Evolutionary conservation across 164 flowering plant species (phyloP).

Genomic region (Saururus chinensis): DNA sequence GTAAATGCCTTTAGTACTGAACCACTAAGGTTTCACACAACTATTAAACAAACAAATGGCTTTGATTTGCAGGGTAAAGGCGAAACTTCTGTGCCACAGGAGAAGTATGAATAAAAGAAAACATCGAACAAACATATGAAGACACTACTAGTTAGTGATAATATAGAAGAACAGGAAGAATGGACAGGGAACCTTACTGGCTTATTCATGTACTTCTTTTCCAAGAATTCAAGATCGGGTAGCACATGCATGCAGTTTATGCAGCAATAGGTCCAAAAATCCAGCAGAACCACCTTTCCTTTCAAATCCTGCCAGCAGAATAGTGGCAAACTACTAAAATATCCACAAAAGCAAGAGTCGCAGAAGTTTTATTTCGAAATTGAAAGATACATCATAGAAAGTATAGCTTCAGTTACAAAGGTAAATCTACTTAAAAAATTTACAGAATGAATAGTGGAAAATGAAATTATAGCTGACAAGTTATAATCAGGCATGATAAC

Average conservation of each 20-base stretch:
- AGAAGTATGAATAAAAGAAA: neutral
- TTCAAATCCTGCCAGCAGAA: constrained; percentile 45
- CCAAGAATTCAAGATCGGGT: constrained; percentile 91
- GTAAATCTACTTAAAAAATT: neutral
- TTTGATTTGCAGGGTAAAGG: no score
- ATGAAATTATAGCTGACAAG: no score
- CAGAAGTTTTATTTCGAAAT: neutral
- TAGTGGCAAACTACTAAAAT: neutral
- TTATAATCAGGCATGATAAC: no score
- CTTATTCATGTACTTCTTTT: constrained; percentile 74
- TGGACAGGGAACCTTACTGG: constrained; percentile 38
- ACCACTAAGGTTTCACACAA: no score
- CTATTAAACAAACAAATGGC: no score
- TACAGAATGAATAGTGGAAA: neutral
- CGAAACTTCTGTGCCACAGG: neutral
- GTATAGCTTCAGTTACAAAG: neutral
- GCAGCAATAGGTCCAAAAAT: constrained; percentile 98
- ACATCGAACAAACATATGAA: no score
- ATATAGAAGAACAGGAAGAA: neutral
- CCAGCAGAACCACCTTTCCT: constrained; percentile 92
- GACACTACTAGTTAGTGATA: no score
- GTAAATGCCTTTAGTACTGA: no score
- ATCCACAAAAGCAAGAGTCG: no score
- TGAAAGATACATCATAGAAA: neutral
- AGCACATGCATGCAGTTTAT: constrained; percentile 96